Percentiles rank a stretch among this genome's conserved stretches.
Conservation (phyloP, 2,329 filamentous ascomycete genomes). For the Zymoseptoria ardabiliae region DNA sequence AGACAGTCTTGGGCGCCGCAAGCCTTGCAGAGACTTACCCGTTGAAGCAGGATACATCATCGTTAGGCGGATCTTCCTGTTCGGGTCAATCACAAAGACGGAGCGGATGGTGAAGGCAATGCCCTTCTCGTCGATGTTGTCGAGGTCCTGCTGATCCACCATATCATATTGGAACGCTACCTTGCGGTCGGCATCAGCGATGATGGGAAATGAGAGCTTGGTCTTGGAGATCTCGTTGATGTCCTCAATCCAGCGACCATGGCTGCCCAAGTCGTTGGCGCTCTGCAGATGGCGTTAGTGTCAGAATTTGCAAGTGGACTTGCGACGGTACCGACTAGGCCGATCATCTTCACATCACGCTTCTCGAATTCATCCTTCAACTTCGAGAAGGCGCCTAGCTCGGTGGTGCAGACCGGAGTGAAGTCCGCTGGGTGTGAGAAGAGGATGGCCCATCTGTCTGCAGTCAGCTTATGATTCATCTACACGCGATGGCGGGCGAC, state of each 20-base stretch:
- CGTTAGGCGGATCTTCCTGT: conserved; percentile 50
- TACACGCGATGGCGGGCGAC: background rate
- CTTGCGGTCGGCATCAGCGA: conserved; percentile 47
- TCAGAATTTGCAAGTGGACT: background rate
- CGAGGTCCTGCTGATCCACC: conserved; percentile 49
- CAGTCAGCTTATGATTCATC: background rate
- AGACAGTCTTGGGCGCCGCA: too few species aligned
- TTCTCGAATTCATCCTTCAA: conserved; percentile 80
- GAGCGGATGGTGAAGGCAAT: conserved; percentile 58
- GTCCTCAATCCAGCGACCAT: conserved; percentile 49
- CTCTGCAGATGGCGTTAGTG: conserved; percentile 34
- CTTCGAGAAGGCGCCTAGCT: conserved; percentile 88
- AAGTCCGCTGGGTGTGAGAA: conserved; percentile 84
- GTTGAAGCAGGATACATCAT: conserved; percentile 79
- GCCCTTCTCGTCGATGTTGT: conserved; percentile 51
- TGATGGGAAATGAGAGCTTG: conserved; percentile 46
- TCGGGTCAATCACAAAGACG: conserved; percentile 59
- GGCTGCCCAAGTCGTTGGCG: conserved; percentile 77
- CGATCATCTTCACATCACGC: conserved; percentile 84
- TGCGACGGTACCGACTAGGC: conserved; percentile 46
- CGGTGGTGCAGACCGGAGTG: conserved; percentile 92
- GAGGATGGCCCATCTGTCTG: conserved; percentile 55
- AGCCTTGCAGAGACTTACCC: conserved; percentile 36
- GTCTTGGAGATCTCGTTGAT: conserved; percentile 45
- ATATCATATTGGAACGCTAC: conserved; percentile 47